These are phyloP conservation scores for Zymoseptoria pseudotritici DNA, from an alignment of 2,329 filamentous ascomycete species.

Conservation along the genomic window DNA sequence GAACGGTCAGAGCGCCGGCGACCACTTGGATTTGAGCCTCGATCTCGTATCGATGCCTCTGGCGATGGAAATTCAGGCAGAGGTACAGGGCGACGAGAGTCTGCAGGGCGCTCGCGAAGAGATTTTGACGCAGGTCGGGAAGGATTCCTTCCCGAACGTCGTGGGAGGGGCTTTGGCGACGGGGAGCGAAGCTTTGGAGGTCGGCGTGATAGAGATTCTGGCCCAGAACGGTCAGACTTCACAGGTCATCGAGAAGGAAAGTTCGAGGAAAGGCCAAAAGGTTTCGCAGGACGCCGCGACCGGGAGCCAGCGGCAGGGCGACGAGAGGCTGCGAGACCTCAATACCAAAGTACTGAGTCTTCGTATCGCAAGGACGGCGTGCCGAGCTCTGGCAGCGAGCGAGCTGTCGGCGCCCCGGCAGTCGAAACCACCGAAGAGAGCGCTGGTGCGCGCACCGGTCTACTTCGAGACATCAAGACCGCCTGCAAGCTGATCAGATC, in stretches of 20 bases:
- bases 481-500: conserved; percentile 12
- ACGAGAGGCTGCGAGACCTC: not conserved
- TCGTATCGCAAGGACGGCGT: not conserved
- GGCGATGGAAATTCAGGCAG: not conserved
- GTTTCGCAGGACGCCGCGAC: not conserved
- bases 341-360: not conserved
- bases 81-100: not conserved
- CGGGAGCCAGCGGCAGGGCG: not conserved
- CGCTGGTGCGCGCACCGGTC: not conserved
- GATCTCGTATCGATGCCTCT: not conserved
- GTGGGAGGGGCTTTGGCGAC: not conserved
- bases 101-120: not conserved
- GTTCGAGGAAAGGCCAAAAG: not conserved
- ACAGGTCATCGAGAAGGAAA: not conserved
- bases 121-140: not conserved
- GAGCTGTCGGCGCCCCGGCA: not conserved
- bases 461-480: conserved; percentile 12
- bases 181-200: not conserved
- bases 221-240: not conserved
- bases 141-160: not conserved
- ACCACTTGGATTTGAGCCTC: not conserved
- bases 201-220: not conserved
- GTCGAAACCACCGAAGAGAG: not conserved
- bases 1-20: not conserved
- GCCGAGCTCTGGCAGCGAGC: not conserved